Base-by-base conservation (phyloP, 345 rosid genomes). In the Raphanus raphanistrum region DNA sequence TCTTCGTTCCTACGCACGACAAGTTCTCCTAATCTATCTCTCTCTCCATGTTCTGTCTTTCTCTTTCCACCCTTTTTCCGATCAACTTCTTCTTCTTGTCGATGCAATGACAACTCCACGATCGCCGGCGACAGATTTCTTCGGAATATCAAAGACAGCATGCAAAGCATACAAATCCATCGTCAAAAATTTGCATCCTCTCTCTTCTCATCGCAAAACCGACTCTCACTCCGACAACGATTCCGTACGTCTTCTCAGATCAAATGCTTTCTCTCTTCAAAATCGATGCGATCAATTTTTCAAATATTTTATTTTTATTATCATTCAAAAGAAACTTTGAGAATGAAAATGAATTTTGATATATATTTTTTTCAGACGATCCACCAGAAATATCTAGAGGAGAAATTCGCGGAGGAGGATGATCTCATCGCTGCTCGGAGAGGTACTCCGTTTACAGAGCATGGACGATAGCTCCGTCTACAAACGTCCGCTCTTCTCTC, bases 161-260 rank as follows among this genome's bases (percentile, higher is more conserved):
- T 82, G 86, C 70, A 92, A 83, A 81, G 90, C 88, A 0, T 89
- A 84, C 87, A 92, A 86, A 60, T 88, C 86, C 41, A 79, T 91
- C 60, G 84, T 86, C 74, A 73, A 68, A 66, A 90, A 81, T 80
- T 72, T 86, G 88, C 70, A 86, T 50, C 77, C 75, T 63, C 77
- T 70, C 26, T 82, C 82, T 82, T 79, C 79, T 26, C 71, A 82
- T 2, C 77, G 80, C 52, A 89, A 85, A 76, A n/a, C 73, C 48
- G 86, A 82, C 9, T 77, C 84, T 6, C 77, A 50, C 31, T 67
- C 73, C 70, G 85, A 82, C 41, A 80, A 69, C 31, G 81, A 63
- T 74, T 70, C 71, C 41, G 84, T 78, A 79, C 21, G 61, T 41
- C 2, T 10, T 41, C 50, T 60, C 36, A 28, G 6, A 38, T 38